Evolutionary conservation across 2,329 filamentous ascomycete species (phyloP).

Genomic region (Epichloe gansuensis): DNA sequence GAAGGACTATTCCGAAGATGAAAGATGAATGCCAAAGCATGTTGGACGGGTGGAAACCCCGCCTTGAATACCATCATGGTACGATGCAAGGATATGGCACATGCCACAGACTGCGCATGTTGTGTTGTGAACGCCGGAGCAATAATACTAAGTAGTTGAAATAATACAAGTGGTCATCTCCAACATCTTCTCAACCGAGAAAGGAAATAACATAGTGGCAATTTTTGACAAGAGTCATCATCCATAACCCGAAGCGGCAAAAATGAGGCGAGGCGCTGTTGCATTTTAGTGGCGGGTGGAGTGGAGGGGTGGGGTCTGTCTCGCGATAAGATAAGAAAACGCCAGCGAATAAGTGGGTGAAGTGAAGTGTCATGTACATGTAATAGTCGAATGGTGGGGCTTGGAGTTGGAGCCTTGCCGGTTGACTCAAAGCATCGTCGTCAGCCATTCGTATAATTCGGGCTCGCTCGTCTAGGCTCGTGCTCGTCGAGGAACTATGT

Average conservation of each 20-base stretch:
- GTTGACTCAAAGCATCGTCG: not conserved
- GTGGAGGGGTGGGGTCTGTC: not conserved
- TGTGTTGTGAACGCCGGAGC: too few relatives aligned
- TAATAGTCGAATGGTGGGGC: not conserved
- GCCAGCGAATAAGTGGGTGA: too few relatives aligned
- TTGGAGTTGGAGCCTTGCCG: not conserved
- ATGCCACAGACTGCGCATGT: constrained; percentile 2
- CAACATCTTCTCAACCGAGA: too few relatives aligned
- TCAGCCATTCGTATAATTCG: too few relatives aligned
- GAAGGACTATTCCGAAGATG: constrained; percentile 37
- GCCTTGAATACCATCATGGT: constrained; percentile 18
- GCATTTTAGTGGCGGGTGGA: not conserved
- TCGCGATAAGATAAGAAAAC: not conserved
- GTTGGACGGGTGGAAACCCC: constrained; percentile 15
- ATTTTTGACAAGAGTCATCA: not conserved
- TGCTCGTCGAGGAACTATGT: too few relatives aligned
- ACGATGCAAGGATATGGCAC: constrained; percentile 22
- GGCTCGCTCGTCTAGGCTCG: too few relatives aligned
- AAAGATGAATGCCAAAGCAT: constrained; percentile 33
- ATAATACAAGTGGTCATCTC: too few relatives aligned
- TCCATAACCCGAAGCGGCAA: not conserved
- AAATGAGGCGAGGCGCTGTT: not conserved
- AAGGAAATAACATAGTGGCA: not conserved
- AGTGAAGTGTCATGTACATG: not conserved
- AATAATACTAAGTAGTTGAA: too few relatives aligned